These are phyloP conservation scores for Amoeboaphelidium occidentale DNA, from an alignment of 371 early-diverging fungal species.

Conservation along the genomic window DNA sequence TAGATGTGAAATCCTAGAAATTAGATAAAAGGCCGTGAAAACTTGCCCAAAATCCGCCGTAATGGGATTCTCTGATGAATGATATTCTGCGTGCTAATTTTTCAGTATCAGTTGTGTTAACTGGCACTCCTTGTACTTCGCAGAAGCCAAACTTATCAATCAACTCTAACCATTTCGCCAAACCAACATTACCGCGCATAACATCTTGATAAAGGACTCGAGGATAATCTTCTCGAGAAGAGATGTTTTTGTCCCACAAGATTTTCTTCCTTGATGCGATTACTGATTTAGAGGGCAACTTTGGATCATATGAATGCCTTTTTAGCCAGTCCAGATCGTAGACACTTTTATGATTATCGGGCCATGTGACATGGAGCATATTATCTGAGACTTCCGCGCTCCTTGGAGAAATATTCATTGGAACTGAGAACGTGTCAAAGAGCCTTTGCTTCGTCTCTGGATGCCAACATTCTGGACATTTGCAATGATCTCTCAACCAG, in stretches of 20 bases:
- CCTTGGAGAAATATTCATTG: background rate
- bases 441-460: background rate
- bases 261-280: constrained; percentile 2
- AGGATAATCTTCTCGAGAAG: constrained; percentile 16
- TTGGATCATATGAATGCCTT: constrained; percentile 43
- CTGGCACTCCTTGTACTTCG: constrained; percentile 46
- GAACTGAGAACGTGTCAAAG: background rate
- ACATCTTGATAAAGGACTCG: constrained; percentile 31
- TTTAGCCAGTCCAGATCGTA: constrained; percentile 39
- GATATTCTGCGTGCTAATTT: constrained; percentile 34
- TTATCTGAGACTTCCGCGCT: background rate
- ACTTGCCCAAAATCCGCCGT: constrained; percentile 17
- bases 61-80: constrained; percentile 57
- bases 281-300: constrained; percentile 10
- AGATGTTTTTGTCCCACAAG: constrained; percentile 11
- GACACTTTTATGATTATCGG: constrained; percentile 27
- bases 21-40: constrained; percentile 11
- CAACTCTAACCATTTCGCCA: constrained; percentile 38
- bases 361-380: background rate
- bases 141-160: constrained; percentile 51
- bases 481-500: background rate
- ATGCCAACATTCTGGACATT: background rate
- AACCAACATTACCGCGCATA: constrained; percentile 33
- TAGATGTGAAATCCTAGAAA: constrained; percentile 60
- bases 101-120: constrained; percentile 33